Conservation (phyloP, 768 basidiomycete genomes). For the Phlegmacium glaucopus region DNA sequence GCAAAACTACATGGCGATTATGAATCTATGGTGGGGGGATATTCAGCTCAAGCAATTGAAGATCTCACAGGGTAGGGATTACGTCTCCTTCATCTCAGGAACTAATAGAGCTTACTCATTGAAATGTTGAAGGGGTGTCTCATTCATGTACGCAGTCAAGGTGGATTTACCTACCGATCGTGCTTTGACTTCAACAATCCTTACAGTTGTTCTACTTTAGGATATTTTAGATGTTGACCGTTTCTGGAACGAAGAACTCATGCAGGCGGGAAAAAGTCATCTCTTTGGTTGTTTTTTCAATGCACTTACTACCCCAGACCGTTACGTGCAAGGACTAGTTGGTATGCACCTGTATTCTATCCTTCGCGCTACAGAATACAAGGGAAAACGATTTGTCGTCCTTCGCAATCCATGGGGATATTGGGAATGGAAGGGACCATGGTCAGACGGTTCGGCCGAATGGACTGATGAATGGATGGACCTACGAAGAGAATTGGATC, state of each 20-base stretch:
- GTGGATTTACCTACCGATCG: conserved; percentile 9
- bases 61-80: conserved; percentile 46
- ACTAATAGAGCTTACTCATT: neutral
- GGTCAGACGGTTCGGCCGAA: conserved; percentile 43
- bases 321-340: conserved; percentile 26
- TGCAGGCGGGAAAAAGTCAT: conserved; percentile 39
- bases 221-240: conserved; percentile 44
- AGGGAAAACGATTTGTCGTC: conserved; percentile 41
- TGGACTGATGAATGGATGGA: conserved; percentile 41
- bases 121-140: conserved; percentile 31
- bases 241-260: conserved; percentile 50
- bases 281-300: conserved; percentile 43
- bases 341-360: conserved; percentile 41
- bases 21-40: conserved; percentile 29
- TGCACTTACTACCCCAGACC: conserved; percentile 4
- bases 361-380: conserved; percentile 36
- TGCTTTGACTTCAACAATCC: neutral
- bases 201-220: conserved; percentile 5
- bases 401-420: conserved; percentile 46
- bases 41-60: conserved; percentile 43
- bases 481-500: conserved; percentile 31
- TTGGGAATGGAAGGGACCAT: conserved; percentile 39
- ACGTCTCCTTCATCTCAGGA: neutral
- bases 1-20: conserved; percentile 49
- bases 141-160: conserved; percentile 29